Conservation (phyloP, 768 basidiomycete genomes). For the Kwoniella pini region DNA sequence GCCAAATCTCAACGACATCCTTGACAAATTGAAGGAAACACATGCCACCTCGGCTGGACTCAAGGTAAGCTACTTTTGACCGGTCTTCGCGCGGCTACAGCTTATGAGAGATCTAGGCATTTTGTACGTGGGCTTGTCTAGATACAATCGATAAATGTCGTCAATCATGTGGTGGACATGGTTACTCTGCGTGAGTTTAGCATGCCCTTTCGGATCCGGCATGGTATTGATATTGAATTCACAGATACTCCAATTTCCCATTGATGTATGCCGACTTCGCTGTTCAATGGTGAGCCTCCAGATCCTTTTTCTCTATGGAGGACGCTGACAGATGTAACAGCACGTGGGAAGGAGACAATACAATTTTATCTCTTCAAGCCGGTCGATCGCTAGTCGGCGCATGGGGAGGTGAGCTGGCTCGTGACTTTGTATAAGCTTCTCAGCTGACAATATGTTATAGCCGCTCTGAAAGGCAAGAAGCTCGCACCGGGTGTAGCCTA, state of each 20-base stretch:
- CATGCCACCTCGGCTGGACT: conserved; percentile 58
- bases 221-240: no score
- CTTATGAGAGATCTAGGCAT: conserved; percentile 43
- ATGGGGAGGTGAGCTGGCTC: conserved; percentile 46
- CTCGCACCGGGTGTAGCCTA: conserved; percentile 56
- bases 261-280: conserved; percentile 57
- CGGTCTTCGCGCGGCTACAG: no score
- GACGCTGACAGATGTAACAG: conserved; percentile 23
- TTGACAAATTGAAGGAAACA: conserved; percentile 58
- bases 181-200: conserved; percentile 55
- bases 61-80: conserved; percentile 42
- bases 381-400: conserved; percentile 53
- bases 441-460: conserved; percentile 31
- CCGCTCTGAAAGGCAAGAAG: conserved; percentile 53
- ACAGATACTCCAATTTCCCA: conserved; percentile 52
- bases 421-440: conserved; percentile 12
- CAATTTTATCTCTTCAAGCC: conserved; percentile 54
- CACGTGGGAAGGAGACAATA: conserved; percentile 58
- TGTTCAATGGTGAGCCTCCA: conserved; percentile 44
- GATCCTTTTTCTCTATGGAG: not conserved
- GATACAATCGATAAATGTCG: conserved; percentile 58
- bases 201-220: not conserved
- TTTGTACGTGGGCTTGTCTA: conserved; percentile 58
- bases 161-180: conserved; percentile 57
- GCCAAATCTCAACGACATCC: conserved; percentile 53